A percentile compares a stretch with the other conserved stretches of the same genome.
These are phyloP conservation scores for Telfairia occidentalis DNA, from an alignment of 331 rosid species.

Conservation along the genomic window DNA sequence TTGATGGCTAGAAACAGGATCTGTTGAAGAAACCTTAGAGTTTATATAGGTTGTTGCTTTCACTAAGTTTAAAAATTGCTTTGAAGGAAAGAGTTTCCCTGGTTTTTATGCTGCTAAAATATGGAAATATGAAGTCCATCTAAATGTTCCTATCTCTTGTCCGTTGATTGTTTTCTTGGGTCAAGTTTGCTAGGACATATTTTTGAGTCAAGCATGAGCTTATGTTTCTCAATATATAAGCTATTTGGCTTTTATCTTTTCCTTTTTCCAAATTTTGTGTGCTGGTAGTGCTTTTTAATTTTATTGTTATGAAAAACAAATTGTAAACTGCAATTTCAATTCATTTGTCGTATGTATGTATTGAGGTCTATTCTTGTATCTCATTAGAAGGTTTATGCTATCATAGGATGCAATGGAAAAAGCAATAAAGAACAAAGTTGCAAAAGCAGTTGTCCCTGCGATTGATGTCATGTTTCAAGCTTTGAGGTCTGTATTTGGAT, in stretches of 20 bases:
- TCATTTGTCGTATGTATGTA: neutral
- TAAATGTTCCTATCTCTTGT: neutral
- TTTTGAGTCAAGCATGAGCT: neutral
- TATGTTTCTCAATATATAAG: neutral
- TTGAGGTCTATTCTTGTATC: neutral
- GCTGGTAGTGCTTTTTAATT: neutral
- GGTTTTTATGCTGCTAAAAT: neutral
- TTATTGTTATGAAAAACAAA: neutral
- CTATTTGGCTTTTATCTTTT: neutral
- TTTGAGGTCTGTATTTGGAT: slow-evolving; percentile 46
- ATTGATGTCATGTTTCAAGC: slow-evolving; percentile 99
- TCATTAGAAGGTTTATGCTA: slow-evolving; percentile 18
- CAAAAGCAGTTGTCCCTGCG: slow-evolving; percentile 97
- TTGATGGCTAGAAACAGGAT: neutral
- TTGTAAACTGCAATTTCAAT: neutral
- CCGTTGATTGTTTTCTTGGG: neutral
- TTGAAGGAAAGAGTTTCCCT: neutral
- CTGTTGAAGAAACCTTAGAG: neutral
- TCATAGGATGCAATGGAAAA: slow-evolving; percentile 97
- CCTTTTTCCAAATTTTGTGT: neutral
- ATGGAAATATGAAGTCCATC: neutral
- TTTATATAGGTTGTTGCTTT: neutral
- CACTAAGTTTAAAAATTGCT: neutral
- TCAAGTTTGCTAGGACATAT: neutral
- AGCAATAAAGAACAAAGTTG: slow-evolving; percentile 88